Evolutionary conservation across 2,329 filamentous ascomycete species (phyloP), one percentile per base, ranked within the genome.

Genomic region (Cryphonectria japonica): DNA sequence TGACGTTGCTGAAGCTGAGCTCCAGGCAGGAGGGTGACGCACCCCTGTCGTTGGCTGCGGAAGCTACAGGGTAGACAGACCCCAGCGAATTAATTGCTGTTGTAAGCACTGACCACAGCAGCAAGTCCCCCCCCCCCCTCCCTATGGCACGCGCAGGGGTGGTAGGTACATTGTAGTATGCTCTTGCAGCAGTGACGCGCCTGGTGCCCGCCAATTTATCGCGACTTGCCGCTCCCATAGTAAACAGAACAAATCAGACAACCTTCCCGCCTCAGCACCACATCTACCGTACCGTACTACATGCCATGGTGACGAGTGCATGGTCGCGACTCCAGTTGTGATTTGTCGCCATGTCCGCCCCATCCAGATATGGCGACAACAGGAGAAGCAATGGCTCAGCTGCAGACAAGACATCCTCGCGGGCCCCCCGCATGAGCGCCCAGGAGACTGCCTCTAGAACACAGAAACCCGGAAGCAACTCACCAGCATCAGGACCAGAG

Each of bases 401-500:
- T 34, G 63, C 70, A 52, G 72, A 73, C 54, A 73, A 74, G 66
- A 65, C 69, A 41, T 68, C 73, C n/a, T 68, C 72, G 62, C 66
- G 74, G 26, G 68, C 61, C 46, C 74, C 73, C 71, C 74, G 74
- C 72, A 75, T 77, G 66, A 73, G 78, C 65, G 78, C 77, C 68
- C 77, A 76, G 68, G 78, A 75, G 74, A 79, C 75, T 74, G 80
- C 80, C 74, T 71, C 76, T 74, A 71, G 83, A 82, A 74, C 79
- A 62, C 79, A 80, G 59, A 80, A 81, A 69, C 74, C 81, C 67
- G 67, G 69, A 6, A 34, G 26, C 16, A 65, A 69, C 9, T 71
- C 71, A 9, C 71, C 71, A 34, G 69, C 69, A 7, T 65, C 66
- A 34, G 71, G 61, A 14, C 69, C 67, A 52, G 71, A 73, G 3